Conservation (phyloP, 305 asterid species). For the Petunia hybrid region DNA sequence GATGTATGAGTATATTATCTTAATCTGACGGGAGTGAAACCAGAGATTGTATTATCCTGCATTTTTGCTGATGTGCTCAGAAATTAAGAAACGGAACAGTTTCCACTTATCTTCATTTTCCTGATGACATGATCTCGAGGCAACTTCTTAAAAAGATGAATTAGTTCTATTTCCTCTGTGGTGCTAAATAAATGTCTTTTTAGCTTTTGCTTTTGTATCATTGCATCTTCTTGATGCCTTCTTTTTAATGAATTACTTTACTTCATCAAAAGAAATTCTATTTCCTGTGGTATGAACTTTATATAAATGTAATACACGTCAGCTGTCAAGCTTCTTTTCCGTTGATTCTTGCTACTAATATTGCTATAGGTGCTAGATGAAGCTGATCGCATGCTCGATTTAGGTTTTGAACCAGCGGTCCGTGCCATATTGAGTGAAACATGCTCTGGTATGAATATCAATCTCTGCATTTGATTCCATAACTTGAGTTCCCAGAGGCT, state of each 20-base stretch:
- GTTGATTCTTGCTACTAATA: slow-evolving; percentile 28
- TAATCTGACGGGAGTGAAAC: background rate
- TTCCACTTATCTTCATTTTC: background rate
- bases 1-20: background rate
- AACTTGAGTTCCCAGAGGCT: background rate
- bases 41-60: background rate
- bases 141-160: background rate
- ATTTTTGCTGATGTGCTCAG: background rate
- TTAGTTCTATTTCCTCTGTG: background rate
- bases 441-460: slow-evolving; percentile 66
- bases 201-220: too few relatives aligned
- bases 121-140: background rate
- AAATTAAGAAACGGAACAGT: background rate
- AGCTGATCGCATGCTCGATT: slow-evolving; percentile 99
- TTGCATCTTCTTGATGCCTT: too few relatives aligned
- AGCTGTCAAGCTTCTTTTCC: slow-evolving; percentile 3
- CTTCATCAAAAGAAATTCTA: background rate
- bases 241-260: too few relatives aligned
- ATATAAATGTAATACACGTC: background rate
- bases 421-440: slow-evolving; percentile 92
- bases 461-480: slow-evolving; percentile 8
- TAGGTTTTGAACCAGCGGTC: slow-evolving; percentile 99
- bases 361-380: slow-evolving; percentile 85
- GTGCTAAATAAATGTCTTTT: too few relatives aligned
- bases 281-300: background rate